Conservation (phyloP, 805 yeast species). For the Candida sithepensis region DNA sequence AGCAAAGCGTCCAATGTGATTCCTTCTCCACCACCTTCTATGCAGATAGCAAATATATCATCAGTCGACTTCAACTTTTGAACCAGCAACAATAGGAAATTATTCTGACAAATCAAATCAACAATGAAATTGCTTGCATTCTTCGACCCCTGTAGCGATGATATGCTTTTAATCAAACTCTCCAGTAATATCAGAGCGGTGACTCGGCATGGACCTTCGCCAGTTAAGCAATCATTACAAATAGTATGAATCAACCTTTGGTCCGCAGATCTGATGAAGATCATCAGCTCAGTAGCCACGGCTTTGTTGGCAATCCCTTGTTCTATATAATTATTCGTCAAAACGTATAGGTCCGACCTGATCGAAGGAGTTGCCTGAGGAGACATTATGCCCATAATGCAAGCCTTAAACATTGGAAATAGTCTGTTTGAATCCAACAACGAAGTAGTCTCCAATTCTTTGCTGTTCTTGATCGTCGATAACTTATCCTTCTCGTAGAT, state of each 20-base stretch:
- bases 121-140: conserved; percentile 53
- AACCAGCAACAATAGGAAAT: conserved; percentile 61
- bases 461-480: conserved; percentile 18
- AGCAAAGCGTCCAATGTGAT: conserved; percentile 51
- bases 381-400: conserved; percentile 68
- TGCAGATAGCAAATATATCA: conserved; percentile 45
- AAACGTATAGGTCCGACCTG: conserved; percentile 75
- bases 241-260: conserved; percentile 55
- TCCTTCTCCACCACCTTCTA: conserved; percentile 25
- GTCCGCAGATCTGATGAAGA: conserved; percentile 59
- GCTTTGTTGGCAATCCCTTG: conserved; percentile 41
- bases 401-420: conserved; percentile 66
- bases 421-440: conserved; percentile 47
- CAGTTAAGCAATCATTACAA: conserved; percentile 74
- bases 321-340: conserved; percentile 63
- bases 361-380: conserved; percentile 64
- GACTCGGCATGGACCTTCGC: conserved; percentile 73
- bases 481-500: conserved; percentile 47
- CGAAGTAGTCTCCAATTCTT: conserved; percentile 31
- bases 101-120: conserved; percentile 58
- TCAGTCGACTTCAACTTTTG: conserved; percentile 69
- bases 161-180: conserved; percentile 29
- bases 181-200: conserved; percentile 77
- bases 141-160: conserved; percentile 53
- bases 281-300: conserved; percentile 44